Evolutionary conservation across 2,329 filamentous ascomycete genomes (phyloP), one percentile per base, ranked within the genome.

Genomic region (Leptoxyphium fumago): DNA sequence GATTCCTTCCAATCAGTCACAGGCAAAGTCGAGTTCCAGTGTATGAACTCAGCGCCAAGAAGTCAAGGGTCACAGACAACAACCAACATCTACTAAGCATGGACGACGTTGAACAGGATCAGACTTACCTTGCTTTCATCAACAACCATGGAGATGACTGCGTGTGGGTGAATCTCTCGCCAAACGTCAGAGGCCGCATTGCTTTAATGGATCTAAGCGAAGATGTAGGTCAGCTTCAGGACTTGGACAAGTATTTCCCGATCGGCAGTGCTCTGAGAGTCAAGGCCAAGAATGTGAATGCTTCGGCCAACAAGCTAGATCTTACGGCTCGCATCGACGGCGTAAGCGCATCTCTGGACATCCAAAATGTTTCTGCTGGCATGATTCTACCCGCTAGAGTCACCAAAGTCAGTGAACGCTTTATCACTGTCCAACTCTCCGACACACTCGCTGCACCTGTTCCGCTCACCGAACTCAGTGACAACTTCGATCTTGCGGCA

Each of bases 1-100:
- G 82, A 39, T 98, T 94, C 67, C 71, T 98, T 38, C 88, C 91
- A 2, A 84, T 98, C 55, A 84, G 83, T 32, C 89, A 96, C 64
- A 77, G 87, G 43, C 78, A 79, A 40, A 79, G 78, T 45, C 88
- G 87, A 61, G 80, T 81, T 39, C 69, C 77, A 0, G 82, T 94
- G 1, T 83, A 89, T 46, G 91, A 98, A 61, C 73, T 96, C 43
- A 91, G 88, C 3, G 76, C 82, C 3, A 95, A 88, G 64, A 61
- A 66, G n/a, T 61, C 59, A 45, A 44, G 57, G 39, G 45, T 57
- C n/a, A 42, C 52, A 17, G 42, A 46, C 7, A 49, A 44, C 26
- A 74, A 82, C 46, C 61, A 80, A 36, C 71, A 78, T 43, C 67
- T 80, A 1, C 67, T 94, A 39, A 77, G 78, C 7, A 67, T 95